Evolutionary conservation across 2,329 filamentous ascomycete species (phyloP).

Genomic region (Taxawa tesnikishii): DNA sequence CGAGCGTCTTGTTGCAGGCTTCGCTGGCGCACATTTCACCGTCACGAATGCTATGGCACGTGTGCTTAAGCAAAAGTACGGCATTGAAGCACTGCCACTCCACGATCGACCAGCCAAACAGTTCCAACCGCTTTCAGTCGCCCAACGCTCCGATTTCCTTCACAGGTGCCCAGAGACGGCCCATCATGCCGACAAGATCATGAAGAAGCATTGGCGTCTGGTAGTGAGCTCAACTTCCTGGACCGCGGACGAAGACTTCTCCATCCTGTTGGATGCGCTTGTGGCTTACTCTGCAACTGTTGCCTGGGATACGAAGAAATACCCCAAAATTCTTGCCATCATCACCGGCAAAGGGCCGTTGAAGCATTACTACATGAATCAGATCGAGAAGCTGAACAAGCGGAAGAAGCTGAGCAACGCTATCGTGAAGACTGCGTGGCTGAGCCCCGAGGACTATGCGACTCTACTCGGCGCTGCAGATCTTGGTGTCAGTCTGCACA

Average conservation of each 20-base stretch:
- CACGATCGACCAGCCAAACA: slow-evolving; percentile 78
- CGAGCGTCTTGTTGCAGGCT: slow-evolving; percentile 58
- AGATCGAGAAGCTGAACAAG: slow-evolving; percentile 49
- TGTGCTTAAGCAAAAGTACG: slow-evolving; percentile 56
- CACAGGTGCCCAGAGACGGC: slow-evolving; percentile 51
- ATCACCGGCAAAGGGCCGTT: slow-evolving; percentile 93
- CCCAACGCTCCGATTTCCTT: slow-evolving; percentile 48
- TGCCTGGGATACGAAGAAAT: slow-evolving; percentile 25
- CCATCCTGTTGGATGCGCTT: slow-evolving; percentile 71
- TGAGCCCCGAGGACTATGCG: slow-evolving; percentile 76
- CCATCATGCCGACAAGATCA: slow-evolving; percentile 39
- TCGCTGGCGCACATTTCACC: slow-evolving; percentile 64
- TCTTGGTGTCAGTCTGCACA: slow-evolving; percentile 83
- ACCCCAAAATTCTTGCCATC: slow-evolving; percentile 66
- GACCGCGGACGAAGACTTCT: slow-evolving; percentile 95
- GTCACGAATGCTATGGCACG: slow-evolving; percentile 82
- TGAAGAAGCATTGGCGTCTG: slow-evolving; percentile 42
- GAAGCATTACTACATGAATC: slow-evolving; percentile 59
- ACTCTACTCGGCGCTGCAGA: slow-evolving; percentile 73
- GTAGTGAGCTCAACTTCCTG: slow-evolving; percentile 92
- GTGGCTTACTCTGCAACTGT: slow-evolving; percentile 53
- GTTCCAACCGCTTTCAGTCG: slow-evolving; percentile 56
- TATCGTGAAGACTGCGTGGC: slow-evolving; percentile 69
- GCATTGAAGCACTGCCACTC: slow-evolving; percentile 51
- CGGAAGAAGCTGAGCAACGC: slow-evolving; percentile 56